These are phyloP conservation scores for Aspergillus proliferans DNA, from an alignment of 2,329 filamentous ascomycete genomes.

Conservation along the genomic window DNA sequence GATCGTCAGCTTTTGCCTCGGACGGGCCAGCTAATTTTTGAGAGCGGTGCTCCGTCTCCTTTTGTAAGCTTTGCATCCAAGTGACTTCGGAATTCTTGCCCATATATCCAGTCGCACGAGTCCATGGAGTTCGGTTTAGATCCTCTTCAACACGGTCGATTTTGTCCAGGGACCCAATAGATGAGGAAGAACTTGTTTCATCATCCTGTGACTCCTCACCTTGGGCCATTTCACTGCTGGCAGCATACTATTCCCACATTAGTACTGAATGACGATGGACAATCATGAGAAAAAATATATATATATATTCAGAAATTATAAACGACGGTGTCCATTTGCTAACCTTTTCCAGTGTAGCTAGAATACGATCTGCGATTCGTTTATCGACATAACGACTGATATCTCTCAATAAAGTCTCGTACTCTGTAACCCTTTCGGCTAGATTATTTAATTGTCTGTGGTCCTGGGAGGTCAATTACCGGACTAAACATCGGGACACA, in stretches of 20 bases:
- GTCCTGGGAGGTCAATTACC: not conserved
- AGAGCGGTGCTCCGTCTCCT: constrained; percentile 31
- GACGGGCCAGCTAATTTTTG: constrained; percentile 21
- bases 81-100: constrained; percentile 43
- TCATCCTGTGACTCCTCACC: constrained; percentile 21
- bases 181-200: constrained; percentile 25
- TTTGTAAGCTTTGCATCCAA: constrained; percentile 39
- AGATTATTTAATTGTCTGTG: constrained; percentile 30
- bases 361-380: constrained; percentile 30
- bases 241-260: constrained; percentile 22
- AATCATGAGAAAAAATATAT: not conserved
- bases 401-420: constrained; percentile 35
- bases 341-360: constrained; percentile 33
- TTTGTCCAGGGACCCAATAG: constrained; percentile 39
- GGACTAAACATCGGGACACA: constrained; percentile 5
- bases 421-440: constrained; percentile 27
- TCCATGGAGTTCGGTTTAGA: constrained; percentile 31
- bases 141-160: constrained; percentile 43
- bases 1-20: constrained; percentile 22
- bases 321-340: not conserved
- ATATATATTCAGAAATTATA: not conserved
- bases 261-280: constrained; percentile 12
- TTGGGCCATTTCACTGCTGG: constrained; percentile 11
- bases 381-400: constrained; percentile 28
- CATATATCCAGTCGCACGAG: constrained; percentile 37